phyloP scores from a whole-genome alignment of 2,329 filamentous ascomycete species.

The Hirsutella rhossiliensis region DNA sequence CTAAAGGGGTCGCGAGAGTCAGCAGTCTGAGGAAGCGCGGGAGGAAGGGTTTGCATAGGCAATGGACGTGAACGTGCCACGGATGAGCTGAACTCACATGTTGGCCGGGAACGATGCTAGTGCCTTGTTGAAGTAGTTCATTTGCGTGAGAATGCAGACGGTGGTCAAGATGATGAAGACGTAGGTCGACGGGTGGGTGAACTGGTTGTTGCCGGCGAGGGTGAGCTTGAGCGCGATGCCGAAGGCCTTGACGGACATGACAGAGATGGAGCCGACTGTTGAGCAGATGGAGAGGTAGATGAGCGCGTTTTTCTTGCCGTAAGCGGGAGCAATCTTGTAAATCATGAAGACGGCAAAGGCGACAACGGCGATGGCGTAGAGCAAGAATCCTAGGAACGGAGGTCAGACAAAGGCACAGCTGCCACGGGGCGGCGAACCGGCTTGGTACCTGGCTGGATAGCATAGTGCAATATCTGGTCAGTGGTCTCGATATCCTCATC shows the following conservation, averaged over 20 bases:
- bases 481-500: constrained; percentile 87
- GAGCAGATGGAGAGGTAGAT: constrained; percentile 98
- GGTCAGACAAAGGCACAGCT: constrained; percentile 3
- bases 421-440: constrained; percentile 10
- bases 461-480: constrained; percentile 82
- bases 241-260: constrained; percentile 99
- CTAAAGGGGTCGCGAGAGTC: constrained; percentile 30
- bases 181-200: constrained; percentile 88
- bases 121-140: constrained; percentile 99
- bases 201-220: constrained; percentile 87
- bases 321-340: constrained; percentile 77
- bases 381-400: constrained; percentile 60
- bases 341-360: constrained; percentile 90
- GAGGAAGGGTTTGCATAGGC: not conserved
- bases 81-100: constrained; percentile 51
- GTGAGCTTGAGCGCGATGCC: constrained; percentile 96
- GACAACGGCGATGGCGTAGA: constrained; percentile 71
- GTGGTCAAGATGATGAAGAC: constrained; percentile 89
- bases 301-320: constrained; percentile 91
- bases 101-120: constrained; percentile 93
- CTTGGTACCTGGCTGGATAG: constrained; percentile 69
- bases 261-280: constrained; percentile 89
- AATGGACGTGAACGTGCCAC: not conserved
- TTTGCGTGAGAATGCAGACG: constrained; percentile 94
- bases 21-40: not conserved